A percentile compares a stretch with the other conserved stretches of the same genome.
Evolutionary conservation across 2,329 filamentous ascomycete species (phyloP).

Genomic region (Ophidiomyces ophidiicola): DNA sequence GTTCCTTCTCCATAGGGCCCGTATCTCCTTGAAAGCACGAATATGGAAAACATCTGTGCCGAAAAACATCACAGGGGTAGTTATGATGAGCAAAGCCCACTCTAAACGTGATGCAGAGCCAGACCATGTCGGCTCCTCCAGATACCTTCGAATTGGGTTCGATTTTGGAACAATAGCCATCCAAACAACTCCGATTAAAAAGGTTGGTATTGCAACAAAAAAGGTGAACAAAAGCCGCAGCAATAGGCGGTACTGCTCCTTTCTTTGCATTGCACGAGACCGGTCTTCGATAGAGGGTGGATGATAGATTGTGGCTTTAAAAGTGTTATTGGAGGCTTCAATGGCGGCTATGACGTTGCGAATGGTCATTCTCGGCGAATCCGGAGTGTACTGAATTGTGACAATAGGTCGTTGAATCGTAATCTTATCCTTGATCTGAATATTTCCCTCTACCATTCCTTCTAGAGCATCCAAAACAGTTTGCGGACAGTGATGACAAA

Average conservation of each 20-base stretch:
- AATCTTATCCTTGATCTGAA: constrained; percentile 32
- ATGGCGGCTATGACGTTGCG: constrained; percentile 61
- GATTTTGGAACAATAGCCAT: constrained; percentile 63
- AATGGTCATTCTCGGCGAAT: constrained; percentile 58
- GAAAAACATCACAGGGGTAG: constrained; percentile 78
- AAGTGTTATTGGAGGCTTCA: constrained; percentile 50
- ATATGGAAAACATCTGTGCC: constrained; percentile 75
- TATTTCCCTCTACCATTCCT: constrained; percentile 38
- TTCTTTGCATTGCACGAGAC: constrained; percentile 57
- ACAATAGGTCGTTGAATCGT: constrained; percentile 55
- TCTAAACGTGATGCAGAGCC: constrained; percentile 62
- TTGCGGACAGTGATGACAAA: constrained; percentile 58
- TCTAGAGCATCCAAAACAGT: constrained; percentile 29
- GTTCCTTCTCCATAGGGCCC: constrained; percentile 60
- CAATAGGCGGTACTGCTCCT: constrained; percentile 57
- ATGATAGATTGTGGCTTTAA: constrained; percentile 60
- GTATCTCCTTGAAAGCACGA: constrained; percentile 65
- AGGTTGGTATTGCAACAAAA: constrained; percentile 63
- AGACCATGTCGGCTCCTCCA: constrained; percentile 58
- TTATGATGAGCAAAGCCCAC: constrained; percentile 66
- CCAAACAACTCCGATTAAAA: constrained; percentile 78
- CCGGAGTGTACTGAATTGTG: constrained; percentile 57
- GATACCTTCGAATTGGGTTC: constrained; percentile 47
- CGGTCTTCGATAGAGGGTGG: constrained; percentile 74
- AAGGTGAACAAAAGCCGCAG: constrained; percentile 59